These are phyloP conservation scores for Alternaria postmessia DNA, from an alignment of 2,329 filamentous ascomycete genomes.

Conservation along the genomic window DNA sequence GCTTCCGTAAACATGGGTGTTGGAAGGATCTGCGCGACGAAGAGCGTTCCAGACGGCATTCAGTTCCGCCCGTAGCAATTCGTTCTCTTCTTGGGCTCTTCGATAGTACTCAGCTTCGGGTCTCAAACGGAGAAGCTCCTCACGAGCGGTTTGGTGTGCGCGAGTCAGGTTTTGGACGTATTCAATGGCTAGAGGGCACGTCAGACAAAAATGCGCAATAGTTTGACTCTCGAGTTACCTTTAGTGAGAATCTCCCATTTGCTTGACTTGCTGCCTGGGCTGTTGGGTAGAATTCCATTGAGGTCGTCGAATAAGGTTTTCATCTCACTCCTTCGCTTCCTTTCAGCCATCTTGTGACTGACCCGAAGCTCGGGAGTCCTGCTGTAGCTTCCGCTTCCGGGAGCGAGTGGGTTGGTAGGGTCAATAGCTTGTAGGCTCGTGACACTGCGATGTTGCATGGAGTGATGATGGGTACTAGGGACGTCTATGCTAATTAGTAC, in stretches of 20 bases:
- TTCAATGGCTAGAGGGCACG: conserved; percentile 55
- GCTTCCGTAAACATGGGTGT: conserved; percentile 58
- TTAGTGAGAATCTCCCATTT: conserved; percentile 92
- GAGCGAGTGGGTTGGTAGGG: conserved; percentile 57
- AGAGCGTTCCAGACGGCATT: conserved; percentile 57
- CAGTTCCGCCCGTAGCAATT: conserved; percentile 57
- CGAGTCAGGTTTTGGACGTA: conserved; percentile 55
- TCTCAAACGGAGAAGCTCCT: conserved; percentile 53
- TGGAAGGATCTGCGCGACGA: conserved; percentile 56
- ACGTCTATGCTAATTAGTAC: conserved; percentile 49
- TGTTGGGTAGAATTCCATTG: conserved; percentile 79
- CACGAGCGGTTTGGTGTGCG: conserved; percentile 50
- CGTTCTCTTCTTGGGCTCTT: conserved; percentile 57
- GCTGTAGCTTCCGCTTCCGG: conserved; percentile 77
- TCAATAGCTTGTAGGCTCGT: conserved; percentile 70
- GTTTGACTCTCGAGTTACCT: conserved; percentile 63
- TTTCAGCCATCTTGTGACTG: conserved; percentile 84
- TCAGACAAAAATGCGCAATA: conserved; percentile 13
- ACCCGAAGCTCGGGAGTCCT: conserved; percentile 82
- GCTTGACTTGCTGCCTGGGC: conserved; percentile 82
- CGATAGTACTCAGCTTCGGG: conserved; percentile 55
- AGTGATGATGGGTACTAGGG: conserved; percentile 72
- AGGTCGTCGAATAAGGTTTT: conserved; percentile 86
- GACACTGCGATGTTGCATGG: conserved; percentile 76
- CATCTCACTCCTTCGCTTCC: conserved; percentile 86